Evolutionary conservation across 2,329 filamentous ascomycete genomes (phyloP), one percentile per base, ranked within the genome.

Genomic region (Aspergillus ochraceoroseus): DNA sequence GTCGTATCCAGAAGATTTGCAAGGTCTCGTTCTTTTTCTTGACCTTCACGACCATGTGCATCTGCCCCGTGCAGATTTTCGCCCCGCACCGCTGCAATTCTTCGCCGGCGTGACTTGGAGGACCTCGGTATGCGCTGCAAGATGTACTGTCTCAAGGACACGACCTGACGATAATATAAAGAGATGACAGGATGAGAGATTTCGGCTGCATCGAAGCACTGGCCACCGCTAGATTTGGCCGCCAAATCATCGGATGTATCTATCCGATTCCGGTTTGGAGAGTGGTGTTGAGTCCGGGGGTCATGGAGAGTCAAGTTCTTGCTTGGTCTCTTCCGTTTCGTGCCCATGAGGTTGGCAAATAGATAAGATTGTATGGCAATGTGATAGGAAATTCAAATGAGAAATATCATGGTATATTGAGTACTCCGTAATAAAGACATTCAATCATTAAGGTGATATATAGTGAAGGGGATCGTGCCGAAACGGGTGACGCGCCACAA

Each of bases 101-200:
- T 68, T 25, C 72, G 68, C 28, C 67, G 69, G 30, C 72, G 67
- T 38, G 63, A 62, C 45, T 68, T 83, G 4, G 86, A 90, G 7
- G 77, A 72, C n/a, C 62, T 51, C 0, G 85, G 83, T 7, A 94
- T 73, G 44, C 72, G 76, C 13, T 70, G 69, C 32, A 89, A 68
- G 26, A 89, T 68, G 66, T 87, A 85, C 43, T 83, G 72, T 53
- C 87, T 80, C 42, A 95, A 68, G 0, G 80, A 80, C 40, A 78
- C 62, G 8, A 88, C 74, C 32, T 73, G 65, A 5, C 73, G 65
- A 64, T 88, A 94, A 65, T 82, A 85, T 46, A 76, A 74, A 31
- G 72, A 72, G 41, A 94, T 71, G 22, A 92, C 74, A 38, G 79
- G 77, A 57, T 87, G 81, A 3, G 49, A 49, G 22, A 42, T 41